Base-by-base conservation (phyloP, 495 filamentous ascomycete species). In the Aspergillus asperescens region DNA sequence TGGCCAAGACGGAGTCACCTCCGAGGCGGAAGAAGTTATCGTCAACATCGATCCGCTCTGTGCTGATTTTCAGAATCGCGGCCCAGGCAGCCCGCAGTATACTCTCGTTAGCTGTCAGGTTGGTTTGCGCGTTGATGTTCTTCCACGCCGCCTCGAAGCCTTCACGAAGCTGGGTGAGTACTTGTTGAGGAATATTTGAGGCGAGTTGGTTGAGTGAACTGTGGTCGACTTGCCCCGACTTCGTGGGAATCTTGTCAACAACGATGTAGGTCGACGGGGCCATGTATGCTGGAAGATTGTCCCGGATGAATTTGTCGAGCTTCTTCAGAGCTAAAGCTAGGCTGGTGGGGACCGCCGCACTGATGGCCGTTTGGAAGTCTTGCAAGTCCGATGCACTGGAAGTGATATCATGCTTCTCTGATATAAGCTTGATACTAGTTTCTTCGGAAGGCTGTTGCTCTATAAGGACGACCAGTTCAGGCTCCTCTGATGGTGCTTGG, bases 21-120 rank as follows among this genome's bases (percentile, higher is more conserved):
- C 74, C 74, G 0, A 73, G 64, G 1, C 68, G 65, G 64, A 77
- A 73, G 57, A 77, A 77, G 56, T 71, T 71, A 49, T 76, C 72
- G 9, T 73, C 67, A 0, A 68, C 52, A 9, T 69, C 71, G n/a
- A 79, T 72, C 3, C 66, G 43, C 13, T 67, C 66, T 0, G 55
- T 40, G 1, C 42, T 13, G 1, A 78, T 54, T 1, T 65, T 64
- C 0, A 83, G 64, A 1, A 77, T 67, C 1, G 63, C 59, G 4
- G 70, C 70, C 80, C 78, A 81, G 7, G 74, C 56, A 3, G 62
- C 46, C 27, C 62, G 72, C 1, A 83, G 60, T 13, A 62, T 69
- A 19, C 51, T 63, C 54, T 81, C 72, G 9, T 60, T 48, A 1
- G 56, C 43, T 25, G 68, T 67, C 29, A 70, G 48, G n/a, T 57